These are phyloP conservation scores for Heterobasidion occidentale DNA, from an alignment of 1,284 basidiomycete genomes.

Conservation along the genomic window DNA sequence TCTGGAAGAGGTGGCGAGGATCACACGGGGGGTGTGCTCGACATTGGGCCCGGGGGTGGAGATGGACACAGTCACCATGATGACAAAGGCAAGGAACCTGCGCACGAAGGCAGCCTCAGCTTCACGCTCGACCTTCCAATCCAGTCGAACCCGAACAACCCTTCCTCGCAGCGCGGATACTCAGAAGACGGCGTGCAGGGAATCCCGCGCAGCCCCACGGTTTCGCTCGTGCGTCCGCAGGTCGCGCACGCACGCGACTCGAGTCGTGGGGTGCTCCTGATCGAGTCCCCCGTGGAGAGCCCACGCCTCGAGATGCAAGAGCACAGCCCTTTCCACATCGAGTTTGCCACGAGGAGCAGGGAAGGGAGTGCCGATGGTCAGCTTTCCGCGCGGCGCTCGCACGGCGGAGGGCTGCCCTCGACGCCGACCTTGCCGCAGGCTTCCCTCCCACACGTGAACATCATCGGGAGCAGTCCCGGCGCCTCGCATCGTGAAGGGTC, in stretches of 20 bases:
- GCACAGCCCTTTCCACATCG: slow-evolving; percentile 2
- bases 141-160: slow-evolving; percentile 1
- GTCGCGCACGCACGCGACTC: slow-evolving; percentile 8
- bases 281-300: slow-evolving; percentile 4
- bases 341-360: neutral
- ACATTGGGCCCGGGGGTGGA: slow-evolving; percentile 8
- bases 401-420: neutral
- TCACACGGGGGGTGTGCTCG: slow-evolving; percentile 9
- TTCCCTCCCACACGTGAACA: neutral
- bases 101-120: slow-evolving; percentile 10
- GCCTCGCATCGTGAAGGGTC: neutral
- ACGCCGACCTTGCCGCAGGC: slow-evolving; percentile 4
- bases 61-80: neutral
- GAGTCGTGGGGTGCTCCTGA: slow-evolving; percentile 9
- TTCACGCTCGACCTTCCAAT: slow-evolving; percentile 15
- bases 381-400: neutral
- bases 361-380: neutral
- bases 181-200: slow-evolving; percentile 11
- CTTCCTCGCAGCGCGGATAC: slow-evolving; percentile 5
- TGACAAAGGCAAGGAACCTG: neutral
- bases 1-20: neutral
- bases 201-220: slow-evolving; percentile 13
- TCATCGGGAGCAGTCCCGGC: slow-evolving; percentile 1
- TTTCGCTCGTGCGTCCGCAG: slow-evolving; percentile 9
- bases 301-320: neutral